These are phyloP conservation scores for Hypericum perforatum DNA, from an alignment of 345 rosid genomes.

Conservation along the genomic window DNA sequence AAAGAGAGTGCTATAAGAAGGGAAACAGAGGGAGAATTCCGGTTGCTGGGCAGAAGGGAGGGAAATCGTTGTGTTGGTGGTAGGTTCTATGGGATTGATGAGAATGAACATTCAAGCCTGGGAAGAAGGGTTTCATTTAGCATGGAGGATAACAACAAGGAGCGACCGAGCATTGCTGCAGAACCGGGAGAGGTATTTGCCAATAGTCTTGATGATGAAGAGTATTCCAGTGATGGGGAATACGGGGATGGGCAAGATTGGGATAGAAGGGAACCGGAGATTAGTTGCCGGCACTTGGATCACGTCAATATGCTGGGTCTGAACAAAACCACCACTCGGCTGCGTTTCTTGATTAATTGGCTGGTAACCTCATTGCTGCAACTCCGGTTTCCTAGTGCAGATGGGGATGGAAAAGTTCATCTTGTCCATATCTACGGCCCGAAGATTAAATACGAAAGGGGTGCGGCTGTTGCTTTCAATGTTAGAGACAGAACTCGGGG, in stretches of 20 bases:
- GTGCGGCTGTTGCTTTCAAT: constrained; percentile 92
- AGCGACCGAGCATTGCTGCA: constrained; percentile 24
- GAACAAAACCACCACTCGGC: constrained; percentile 73
- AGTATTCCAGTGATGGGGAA: constrained; percentile 65
- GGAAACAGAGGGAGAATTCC: constrained; percentile 98
- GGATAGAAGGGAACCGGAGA: constrained; percentile 88
- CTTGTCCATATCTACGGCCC: constrained; percentile 97
- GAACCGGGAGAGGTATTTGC: constrained; percentile 63
- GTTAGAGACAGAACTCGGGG: constrained; percentile 60
- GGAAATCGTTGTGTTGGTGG: constrained; percentile 59
- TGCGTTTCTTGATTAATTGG: constrained; percentile 89
- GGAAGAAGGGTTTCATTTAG: constrained; percentile 90
- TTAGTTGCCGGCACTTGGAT: constrained; percentile 67
- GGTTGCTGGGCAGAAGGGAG: constrained; percentile 84
- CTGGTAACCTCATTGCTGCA: constrained; percentile 92
- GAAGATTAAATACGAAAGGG: constrained; percentile 91
- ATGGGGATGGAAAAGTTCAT: constrained; percentile 40
- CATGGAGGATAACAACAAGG: constrained; percentile 58
- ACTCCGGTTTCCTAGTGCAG: constrained; percentile 52
- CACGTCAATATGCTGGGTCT: constrained; percentile 93
- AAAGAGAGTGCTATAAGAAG: constrained; percentile 97
- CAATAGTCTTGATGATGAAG: constrained; percentile 60
- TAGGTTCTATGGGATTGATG: constrained; percentile 68
- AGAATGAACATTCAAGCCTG: constrained; percentile 60
- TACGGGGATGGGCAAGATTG: constrained; percentile 59